Base-by-base conservation (phyloP, 225 moss, liverwort and hornwort species). In the Sphagnum tenellum region DNA sequence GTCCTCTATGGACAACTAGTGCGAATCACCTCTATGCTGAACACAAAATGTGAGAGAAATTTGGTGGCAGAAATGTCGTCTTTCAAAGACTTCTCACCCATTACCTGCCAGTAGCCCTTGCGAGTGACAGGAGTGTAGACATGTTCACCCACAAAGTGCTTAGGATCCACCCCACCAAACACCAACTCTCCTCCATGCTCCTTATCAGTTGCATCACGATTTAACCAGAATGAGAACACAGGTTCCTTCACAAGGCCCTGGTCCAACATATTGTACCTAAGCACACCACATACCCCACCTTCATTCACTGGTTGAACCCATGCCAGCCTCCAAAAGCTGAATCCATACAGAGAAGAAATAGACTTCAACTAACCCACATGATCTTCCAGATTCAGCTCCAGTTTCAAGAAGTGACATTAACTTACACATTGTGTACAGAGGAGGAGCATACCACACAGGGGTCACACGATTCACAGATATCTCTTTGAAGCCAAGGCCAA, bases 161-260 rank as follows among this genome's bases (percentile, higher is more conserved):
- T 86, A 4, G 85, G 68, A 75, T 91, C 91, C 44, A 82, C 82
- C 55, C 94, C 94, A 2, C 91, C 94, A 5, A 94, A 82, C 54
- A 94, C 89, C 64, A 94, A 70, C 70, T 94, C 94, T 73, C 94
- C 94, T 72, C 94, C 94, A 64, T 61, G 64, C 0, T 78, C 66
- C 52, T 74, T 66, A 55, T 79, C 86, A 45, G 69, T 69, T 46
- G 61, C 29, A 65, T 94, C 70, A n/a, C 94, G 79, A 59, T 94
- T 94, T 68, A 94, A 73, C 94, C 94, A 94, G 74, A 94, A 94
- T 9, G 94, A 94, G 71, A 94, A 94, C 3, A 94, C 86, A 29
- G 87, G 73, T 5, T 89, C 87, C 58, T 83, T 70, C 52, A 94
- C 80, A 65, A 94, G 91, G 29, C 78, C 75, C 69, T 94, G 94